phyloP scores from a whole-genome alignment of 306 rosid genomes.

The Macrotyloma uniflorum region DNA sequence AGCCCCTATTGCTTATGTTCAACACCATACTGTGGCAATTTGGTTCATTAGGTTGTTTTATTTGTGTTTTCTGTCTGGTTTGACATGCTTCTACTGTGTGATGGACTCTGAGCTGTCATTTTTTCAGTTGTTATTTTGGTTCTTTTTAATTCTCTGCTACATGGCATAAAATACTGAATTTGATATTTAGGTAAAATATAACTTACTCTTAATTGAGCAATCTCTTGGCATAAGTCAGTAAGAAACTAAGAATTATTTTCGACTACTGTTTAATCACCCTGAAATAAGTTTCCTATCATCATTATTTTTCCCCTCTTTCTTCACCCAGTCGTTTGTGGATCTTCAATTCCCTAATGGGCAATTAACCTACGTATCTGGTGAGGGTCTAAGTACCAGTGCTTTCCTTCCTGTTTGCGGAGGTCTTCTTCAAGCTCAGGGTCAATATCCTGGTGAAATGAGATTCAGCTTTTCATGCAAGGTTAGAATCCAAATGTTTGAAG shows the following conservation, averaged over 20 bases:
- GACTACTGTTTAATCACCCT: slow-evolving; percentile 9
- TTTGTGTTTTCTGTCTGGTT: too few species aligned
- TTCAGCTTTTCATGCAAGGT: slow-evolving; percentile 98
- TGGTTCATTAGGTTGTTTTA: too few species aligned
- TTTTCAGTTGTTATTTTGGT: too few species aligned
- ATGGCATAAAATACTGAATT: background rate
- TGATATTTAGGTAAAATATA: background rate
- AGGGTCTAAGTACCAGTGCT: slow-evolving; percentile 90
- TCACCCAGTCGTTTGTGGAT: slow-evolving; percentile 86
- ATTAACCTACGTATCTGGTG: slow-evolving; percentile 89
- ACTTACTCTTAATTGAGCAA: background rate
- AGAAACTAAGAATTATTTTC: background rate
- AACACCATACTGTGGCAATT: too few species aligned
- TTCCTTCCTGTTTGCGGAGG: slow-evolving; percentile 90
- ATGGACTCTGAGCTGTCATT: too few species aligned
- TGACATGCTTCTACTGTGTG: too few species aligned
- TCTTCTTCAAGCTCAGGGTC: slow-evolving; percentile 99
- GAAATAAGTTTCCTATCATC: slow-evolving; percentile 18
- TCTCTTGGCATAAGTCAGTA: background rate
- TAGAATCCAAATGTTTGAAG: slow-evolving; percentile 41
- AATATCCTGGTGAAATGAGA: slow-evolving; percentile 99
- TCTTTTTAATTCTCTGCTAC: too few species aligned
- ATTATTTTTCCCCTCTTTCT: slow-evolving; percentile 5
- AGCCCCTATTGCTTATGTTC: too few species aligned
- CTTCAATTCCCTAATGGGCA: slow-evolving; percentile 98